Evolutionary conservation across 2,329 filamentous ascomycete species (phyloP), one percentile per base, ranked within the genome.

Genomic region (Penicillium aurantiogriseum): DNA sequence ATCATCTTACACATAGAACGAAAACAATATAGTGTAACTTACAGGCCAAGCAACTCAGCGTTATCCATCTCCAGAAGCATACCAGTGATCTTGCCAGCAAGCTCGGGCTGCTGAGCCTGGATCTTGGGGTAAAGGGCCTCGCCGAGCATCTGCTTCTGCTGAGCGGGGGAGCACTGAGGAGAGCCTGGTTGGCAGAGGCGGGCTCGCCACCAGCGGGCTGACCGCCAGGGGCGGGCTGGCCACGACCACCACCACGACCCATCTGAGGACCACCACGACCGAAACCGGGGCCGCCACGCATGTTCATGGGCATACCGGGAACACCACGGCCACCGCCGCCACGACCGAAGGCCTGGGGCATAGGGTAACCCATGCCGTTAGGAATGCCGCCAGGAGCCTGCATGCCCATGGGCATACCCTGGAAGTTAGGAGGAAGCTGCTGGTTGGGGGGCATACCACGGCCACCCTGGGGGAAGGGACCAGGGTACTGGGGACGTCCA

Each of bases 21-120:
- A 36, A 35, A 40, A 29, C 5, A 23, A 45, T 35, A 45, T 35
- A 39, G 39, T 42, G 48, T 51, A 55, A 90, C 92, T 90, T 88
- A 96, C 91, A 99, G 85, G 80, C 90, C 91, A 74, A 99, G 85
- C 69, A 99, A 83, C 82, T 99, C 94, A 57, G 83, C 76, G 80
- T 97, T 97, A 71, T 97, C 94, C 94, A 99, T 99, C 85, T 99
- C 94, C 70, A 99, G 81, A 71, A 99, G 89, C 94, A 99, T 99
- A 80, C 94, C 94, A 61, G 94, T 99, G 77, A 99, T 97, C 88
- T 99, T 99, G 75, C 94, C 94, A 62, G 94, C 94, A 71, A 99
- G 84, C 71, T 97, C 92, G 59, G 92, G 90, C 82, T 99, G 94
- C 79, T 96, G 88, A 67, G 86, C 87, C 77, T 92, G 88, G 72